phyloP scores from a whole-genome alignment of 257 asterid species.

The Voacanga thouarsii region DNA sequence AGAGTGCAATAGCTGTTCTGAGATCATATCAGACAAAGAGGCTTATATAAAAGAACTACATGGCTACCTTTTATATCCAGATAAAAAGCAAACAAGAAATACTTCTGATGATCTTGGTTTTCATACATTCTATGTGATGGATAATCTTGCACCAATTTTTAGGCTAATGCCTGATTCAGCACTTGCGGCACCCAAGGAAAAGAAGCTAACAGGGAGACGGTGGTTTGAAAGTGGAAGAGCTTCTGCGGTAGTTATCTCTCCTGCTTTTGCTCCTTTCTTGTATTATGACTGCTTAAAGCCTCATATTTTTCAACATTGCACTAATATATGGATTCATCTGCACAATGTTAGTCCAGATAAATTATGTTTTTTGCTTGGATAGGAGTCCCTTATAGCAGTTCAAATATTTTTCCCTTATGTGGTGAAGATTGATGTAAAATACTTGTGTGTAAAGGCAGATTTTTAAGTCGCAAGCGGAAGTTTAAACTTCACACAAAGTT shows the following conservation, averaged over 20 bases:
- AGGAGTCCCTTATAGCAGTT: not conserved
- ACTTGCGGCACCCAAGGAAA: constrained; percentile 80
- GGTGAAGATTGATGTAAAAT: not conserved
- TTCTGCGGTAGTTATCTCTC: constrained; percentile 38
- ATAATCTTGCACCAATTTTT: constrained; percentile 19
- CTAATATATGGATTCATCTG: not conserved
- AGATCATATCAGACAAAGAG: not conserved
- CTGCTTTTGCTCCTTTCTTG: constrained; percentile 14
- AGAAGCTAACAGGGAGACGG: constrained; percentile 84
- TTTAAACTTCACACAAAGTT: not conserved
- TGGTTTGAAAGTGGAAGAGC: constrained; percentile 95
- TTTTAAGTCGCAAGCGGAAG: not conserved
- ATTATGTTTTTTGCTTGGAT: not conserved
- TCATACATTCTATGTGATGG: not conserved
- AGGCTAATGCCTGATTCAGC: constrained; percentile 99
- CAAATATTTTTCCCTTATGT: not conserved
- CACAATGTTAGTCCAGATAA: not conserved
- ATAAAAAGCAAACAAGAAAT: not conserved
- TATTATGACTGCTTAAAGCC: not conserved
- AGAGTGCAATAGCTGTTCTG: not conserved
- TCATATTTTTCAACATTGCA: not conserved
- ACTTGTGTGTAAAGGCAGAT: not conserved
- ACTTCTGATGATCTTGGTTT: not conserved
- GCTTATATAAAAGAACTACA: not conserved
- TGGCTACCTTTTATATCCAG: not conserved